These are phyloP conservation scores for Cyclocybe aegerita DNA, from an alignment of 768 basidiomycete species.

Conservation along the genomic window DNA sequence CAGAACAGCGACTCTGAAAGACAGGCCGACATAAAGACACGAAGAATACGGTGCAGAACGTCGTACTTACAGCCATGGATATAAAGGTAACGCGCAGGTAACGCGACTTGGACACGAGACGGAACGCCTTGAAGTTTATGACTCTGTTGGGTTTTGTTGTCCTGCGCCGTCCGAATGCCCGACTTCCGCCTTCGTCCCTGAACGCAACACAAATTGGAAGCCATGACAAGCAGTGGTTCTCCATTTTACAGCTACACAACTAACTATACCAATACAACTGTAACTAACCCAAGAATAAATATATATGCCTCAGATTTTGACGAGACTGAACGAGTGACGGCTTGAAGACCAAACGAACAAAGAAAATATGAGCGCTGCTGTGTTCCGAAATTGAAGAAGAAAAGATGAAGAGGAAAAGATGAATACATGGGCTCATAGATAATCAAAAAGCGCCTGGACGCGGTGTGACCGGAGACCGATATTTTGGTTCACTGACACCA, in stretches of 20 bases:
- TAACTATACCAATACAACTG: too few species aligned
- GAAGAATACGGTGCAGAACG: neutral
- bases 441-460: neutral
- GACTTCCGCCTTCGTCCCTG: too few species aligned
- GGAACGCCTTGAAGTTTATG: constrained; percentile 33
- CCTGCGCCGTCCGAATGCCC: constrained; percentile 6
- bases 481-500: neutral
- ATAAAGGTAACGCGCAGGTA: constrained; percentile 23
- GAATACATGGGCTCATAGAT: neutral
- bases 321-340: too few species aligned
- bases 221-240: too few species aligned
- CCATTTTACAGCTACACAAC: too few species aligned
- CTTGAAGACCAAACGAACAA: too few species aligned
- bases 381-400: too few species aligned
- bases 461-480: neutral
- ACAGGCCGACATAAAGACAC: constrained; percentile 4
- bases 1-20: constrained; percentile 44
- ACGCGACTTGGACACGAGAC: constrained; percentile 19
- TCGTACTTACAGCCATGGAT: constrained; percentile 43
- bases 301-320: too few species aligned
- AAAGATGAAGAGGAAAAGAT: too few species aligned
- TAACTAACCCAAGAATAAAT: too few species aligned
- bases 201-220: neutral
- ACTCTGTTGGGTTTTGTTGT: constrained; percentile 32
- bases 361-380: too few species aligned